These are phyloP conservation scores for Cymbopogon citratus DNA, from an alignment of 176 grass and related monocot species.

Conservation along the genomic window DNA sequence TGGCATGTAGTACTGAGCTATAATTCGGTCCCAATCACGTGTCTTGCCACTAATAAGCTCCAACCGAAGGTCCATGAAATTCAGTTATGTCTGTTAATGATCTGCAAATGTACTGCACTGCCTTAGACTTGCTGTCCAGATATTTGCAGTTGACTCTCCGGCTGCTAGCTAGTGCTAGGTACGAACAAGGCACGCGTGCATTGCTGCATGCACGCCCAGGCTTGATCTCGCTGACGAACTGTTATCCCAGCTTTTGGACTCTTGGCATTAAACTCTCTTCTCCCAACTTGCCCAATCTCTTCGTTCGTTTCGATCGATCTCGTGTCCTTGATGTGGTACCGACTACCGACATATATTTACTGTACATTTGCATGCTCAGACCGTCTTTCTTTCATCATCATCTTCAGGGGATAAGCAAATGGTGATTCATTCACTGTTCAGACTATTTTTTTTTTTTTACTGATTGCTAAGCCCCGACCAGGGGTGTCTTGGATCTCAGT, in stretches of 20 bases:
- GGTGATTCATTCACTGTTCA: too few species aligned
- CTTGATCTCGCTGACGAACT: constrained; percentile 27
- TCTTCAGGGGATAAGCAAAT: too few species aligned
- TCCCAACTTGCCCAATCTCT: not conserved
- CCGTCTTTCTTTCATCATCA: not conserved
- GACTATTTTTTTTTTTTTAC: too few species aligned
- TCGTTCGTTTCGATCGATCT: not conserved
- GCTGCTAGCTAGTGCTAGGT: too few species aligned
- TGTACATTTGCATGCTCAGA: not conserved
- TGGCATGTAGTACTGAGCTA: not conserved
- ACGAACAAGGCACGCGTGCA: too few species aligned
- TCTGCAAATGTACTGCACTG: not conserved
- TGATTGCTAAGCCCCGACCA: not conserved
- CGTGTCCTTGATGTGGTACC: not conserved
- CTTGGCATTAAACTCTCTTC: not conserved
- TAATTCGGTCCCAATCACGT: not conserved
- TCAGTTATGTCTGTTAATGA: not conserved
- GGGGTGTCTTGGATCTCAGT: not conserved
- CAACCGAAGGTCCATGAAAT: not conserved
- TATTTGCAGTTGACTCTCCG: too few species aligned
- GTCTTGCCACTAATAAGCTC: not conserved
- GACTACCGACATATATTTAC: too few species aligned
- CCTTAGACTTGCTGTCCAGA: too few species aligned
- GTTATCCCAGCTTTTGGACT: constrained; percentile 10
- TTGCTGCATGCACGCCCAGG: too few species aligned